Conservation (phyloP, 768 basidiomycete genomes). For the Tulasnella sp. region DNA sequence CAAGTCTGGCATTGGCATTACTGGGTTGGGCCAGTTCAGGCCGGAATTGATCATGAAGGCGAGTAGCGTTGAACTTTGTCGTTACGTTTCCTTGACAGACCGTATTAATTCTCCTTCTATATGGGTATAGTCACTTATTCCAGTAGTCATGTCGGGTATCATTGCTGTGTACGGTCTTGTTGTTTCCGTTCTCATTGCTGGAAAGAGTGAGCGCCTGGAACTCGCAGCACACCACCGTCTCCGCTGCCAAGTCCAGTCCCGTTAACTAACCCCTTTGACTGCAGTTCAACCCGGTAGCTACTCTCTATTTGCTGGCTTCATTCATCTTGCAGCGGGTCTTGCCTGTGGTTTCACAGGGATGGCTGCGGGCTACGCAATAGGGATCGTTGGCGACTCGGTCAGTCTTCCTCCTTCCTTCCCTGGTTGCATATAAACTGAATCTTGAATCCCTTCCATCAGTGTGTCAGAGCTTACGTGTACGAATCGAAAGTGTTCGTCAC, state of each 20-base stretch:
- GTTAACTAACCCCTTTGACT: not conserved
- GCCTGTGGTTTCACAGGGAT: constrained; percentile 87
- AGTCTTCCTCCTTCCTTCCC: constrained; percentile 30
- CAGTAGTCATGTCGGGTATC: constrained; percentile 97
- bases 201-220: constrained; percentile 41
- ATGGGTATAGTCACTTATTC: constrained; percentile 71
- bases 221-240: not conserved
- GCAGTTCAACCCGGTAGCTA: constrained; percentile 62
- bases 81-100: not conserved
- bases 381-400: constrained; percentile 87
- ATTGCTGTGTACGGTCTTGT: constrained; percentile 97
- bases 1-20: constrained; percentile 94
- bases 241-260: not conserved
- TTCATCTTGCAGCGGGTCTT: constrained; percentile 87
- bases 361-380: constrained; percentile 92
- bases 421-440: not conserved
- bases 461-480: constrained; percentile 83
- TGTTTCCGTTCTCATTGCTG: constrained; percentile 86
- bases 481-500: constrained; percentile 87
- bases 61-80: constrained; percentile 24
- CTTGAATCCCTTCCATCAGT: constrained; percentile 41
- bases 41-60: constrained; percentile 99
- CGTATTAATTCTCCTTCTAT: not conserved
- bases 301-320: constrained; percentile 77
- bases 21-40: constrained; percentile 85